Evolutionary conservation across 345 rosid genomes (phyloP).

Genomic region (Corymbia maculata): DNA sequence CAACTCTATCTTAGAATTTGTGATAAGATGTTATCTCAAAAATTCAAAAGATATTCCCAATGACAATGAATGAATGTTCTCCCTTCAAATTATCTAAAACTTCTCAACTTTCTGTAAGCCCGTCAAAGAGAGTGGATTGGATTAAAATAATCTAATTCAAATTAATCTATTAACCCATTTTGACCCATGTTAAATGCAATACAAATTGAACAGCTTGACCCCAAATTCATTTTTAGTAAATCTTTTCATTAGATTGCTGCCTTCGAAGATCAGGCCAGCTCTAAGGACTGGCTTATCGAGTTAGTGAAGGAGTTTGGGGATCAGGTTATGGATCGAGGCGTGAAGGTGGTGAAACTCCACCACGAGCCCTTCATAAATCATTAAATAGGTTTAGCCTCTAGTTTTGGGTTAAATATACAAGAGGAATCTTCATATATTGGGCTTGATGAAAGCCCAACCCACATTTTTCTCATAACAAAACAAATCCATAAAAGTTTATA

Average conservation of each 20-base stretch:
- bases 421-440: not conserved
- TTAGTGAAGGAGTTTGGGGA: accelerated
- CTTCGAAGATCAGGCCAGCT: not conserved
- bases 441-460: not conserved
- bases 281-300: not conserved
- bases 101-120: not conserved
- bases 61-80: not conserved
- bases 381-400: accelerated
- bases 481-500: not conserved
- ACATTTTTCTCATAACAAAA: not conserved
- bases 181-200: not conserved
- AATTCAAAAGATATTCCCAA: not conserved
- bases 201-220: not conserved
- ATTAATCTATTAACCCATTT: not conserved
- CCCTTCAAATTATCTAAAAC: not conserved
- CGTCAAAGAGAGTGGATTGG: accelerated
- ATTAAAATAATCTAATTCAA: accelerated
- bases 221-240: not conserved
- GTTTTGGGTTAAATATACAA: not conserved
- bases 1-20: no score
- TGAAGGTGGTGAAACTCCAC: not conserved
- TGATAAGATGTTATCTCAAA: not conserved
- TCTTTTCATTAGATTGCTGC: not conserved
- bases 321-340: not conserved
- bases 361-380: not conserved